phyloP scores from a whole-genome alignment of 805 yeast species.

The Myxozyma monticola region DNA sequence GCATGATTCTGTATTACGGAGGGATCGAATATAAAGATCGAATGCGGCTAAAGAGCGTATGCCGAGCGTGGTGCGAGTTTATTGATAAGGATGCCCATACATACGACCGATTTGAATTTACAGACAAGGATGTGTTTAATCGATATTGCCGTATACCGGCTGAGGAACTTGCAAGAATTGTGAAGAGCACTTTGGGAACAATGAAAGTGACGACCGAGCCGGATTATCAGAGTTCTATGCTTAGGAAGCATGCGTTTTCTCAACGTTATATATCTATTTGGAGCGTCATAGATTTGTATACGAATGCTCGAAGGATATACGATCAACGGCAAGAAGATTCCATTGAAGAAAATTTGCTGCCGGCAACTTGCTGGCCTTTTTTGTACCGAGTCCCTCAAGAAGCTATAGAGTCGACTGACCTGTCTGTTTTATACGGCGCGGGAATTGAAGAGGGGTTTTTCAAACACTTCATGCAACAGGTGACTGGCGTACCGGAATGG shows the following conservation, averaged over 20 bases:
- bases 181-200: conserved; percentile 1
- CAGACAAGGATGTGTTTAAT: not conserved
- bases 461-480: conserved; percentile 11
- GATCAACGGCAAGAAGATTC: not conserved
- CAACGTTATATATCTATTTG: conserved; percentile 3
- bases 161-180: not conserved
- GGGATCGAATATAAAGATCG: conserved; percentile 5
- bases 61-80: conserved; percentile 5
- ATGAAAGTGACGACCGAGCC: not conserved
- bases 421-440: conserved; percentile 10
- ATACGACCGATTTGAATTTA: not conserved
- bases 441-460: conserved; percentile 19
- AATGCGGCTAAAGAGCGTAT: not conserved
- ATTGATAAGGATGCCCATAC: conserved; percentile 2
- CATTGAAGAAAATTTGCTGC: conserved; percentile 7
- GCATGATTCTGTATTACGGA: conserved; percentile 3
- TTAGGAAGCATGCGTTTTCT: not conserved
- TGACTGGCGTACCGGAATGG: conserved; percentile 5
- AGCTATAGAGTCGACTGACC: conserved; percentile 5
- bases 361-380: conserved; percentile 7
- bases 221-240: conserved; percentile 9
- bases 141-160: not conserved
- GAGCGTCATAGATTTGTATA: not conserved
- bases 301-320: conserved; percentile 4
- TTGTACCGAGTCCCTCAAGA: conserved; percentile 10